Conservation (phyloP, 2,329 filamentous ascomycete species). For the Colletotrichum viniferum region DNA sequence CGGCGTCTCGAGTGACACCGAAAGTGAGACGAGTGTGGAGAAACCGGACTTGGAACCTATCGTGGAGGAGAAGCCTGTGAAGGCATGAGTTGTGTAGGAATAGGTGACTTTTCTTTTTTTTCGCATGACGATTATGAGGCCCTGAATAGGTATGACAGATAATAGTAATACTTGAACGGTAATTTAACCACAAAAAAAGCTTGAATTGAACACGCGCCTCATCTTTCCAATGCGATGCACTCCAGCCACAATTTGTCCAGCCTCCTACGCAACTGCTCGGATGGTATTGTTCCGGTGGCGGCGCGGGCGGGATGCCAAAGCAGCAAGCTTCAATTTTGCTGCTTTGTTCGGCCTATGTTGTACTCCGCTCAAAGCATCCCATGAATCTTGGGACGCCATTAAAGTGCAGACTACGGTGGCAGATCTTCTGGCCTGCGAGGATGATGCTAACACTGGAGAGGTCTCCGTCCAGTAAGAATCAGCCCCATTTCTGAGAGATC, state of each 20-base stretch:
- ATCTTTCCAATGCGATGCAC: background rate
- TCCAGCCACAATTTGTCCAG: background rate
- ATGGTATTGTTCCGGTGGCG: background rate
- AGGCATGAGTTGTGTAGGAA: background rate
- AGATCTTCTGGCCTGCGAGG: background rate
- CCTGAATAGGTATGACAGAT: background rate
- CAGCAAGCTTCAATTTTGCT: background rate
- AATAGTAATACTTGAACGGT: background rate
- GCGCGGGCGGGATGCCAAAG: background rate
- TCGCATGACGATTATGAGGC: background rate
- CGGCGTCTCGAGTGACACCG: background rate
- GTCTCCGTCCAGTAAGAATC: background rate
- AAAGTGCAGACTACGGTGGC: no score
- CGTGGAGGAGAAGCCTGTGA: background rate
- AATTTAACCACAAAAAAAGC: background rate
- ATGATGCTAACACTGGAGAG: background rate
- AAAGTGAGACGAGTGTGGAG: conserved; percentile 2
- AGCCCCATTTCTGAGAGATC: no score
- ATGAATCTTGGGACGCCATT: background rate
- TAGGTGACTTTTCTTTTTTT: background rate
- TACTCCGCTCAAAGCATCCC: background rate
- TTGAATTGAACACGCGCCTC: background rate
- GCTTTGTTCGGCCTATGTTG: background rate
- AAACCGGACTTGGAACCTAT: background rate
- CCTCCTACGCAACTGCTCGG: background rate